These are phyloP conservation scores for Calendula officinalis DNA, from an alignment of 129 eudicot species.

Conservation along the genomic window DNA sequence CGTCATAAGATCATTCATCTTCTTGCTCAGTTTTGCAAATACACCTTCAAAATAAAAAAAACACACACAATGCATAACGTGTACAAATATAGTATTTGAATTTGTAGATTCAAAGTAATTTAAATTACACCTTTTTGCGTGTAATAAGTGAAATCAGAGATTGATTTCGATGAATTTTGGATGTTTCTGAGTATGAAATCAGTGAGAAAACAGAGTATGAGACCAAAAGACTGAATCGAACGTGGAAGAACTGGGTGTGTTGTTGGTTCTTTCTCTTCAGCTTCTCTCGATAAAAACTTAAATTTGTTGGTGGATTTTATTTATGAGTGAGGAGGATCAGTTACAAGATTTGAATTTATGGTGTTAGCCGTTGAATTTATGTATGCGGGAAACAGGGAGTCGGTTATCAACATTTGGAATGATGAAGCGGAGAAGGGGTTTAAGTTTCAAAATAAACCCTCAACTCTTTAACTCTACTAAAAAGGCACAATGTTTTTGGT, in stretches of 20 bases:
- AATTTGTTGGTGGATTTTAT: conserved; percentile 10
- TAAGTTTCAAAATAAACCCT: no score
- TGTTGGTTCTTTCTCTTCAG: not conserved
- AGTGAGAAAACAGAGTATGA: not conserved
- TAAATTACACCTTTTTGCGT: conserved; percentile 21
- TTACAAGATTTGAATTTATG: conserved; percentile 30
- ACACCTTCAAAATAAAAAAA: no score
- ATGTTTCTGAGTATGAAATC: conserved; percentile 2
- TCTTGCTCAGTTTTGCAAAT: not conserved
- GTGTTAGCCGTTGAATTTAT: conserved; percentile 40
- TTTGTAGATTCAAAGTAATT: no score
- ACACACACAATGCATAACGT: no score
- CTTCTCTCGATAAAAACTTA: conserved; percentile 2
- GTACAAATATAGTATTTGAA: no score
- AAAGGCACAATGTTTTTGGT: no score
- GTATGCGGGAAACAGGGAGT: conserved; percentile 33
- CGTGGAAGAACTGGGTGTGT: not conserved
- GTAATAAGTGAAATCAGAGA: conserved; percentile 33
- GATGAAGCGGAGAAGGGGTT: no score
- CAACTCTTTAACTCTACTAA: no score
- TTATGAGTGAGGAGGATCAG: not conserved
- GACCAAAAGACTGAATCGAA: not conserved
- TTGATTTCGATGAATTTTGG: conserved; percentile 30
- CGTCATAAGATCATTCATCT: conserved; percentile 93
- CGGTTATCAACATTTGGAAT: conserved; percentile 19